These are phyloP conservation scores for Cladosporium sp. DNA, from an alignment of 2,329 filamentous ascomycete genomes.

Conservation along the genomic window DNA sequence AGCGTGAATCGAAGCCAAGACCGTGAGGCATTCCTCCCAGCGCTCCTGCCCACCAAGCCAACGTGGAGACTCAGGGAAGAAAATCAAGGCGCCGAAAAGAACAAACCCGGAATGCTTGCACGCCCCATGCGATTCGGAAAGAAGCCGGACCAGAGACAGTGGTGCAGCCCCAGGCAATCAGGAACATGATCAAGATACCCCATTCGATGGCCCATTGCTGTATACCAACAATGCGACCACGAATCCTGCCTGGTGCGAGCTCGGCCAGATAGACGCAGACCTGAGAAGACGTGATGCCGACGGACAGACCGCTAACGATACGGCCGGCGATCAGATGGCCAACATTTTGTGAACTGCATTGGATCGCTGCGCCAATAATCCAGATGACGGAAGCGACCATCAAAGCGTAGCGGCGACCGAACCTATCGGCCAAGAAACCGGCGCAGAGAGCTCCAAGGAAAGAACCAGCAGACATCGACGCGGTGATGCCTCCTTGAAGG, in stretches of 20 bases:
- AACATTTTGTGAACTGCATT: conserved; percentile 59
- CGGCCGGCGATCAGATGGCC: conserved; percentile 68
- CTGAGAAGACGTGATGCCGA: conserved; percentile 67
- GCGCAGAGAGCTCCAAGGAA: conserved; percentile 59
- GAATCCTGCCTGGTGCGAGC: conserved; percentile 51
- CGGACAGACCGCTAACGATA: conserved; percentile 64
- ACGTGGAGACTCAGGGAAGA: conserved; percentile 41
- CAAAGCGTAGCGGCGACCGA: conserved; percentile 52
- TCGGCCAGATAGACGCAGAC: conserved; percentile 63
- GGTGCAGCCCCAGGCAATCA: conserved; percentile 58
- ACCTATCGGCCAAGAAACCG: conserved; percentile 53
- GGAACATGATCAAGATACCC: conserved; percentile 65
- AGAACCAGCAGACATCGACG: conserved; percentile 67
- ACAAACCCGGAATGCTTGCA: conserved; percentile 40
- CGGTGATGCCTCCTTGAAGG: conserved; percentile 64
- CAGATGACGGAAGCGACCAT: conserved; percentile 42
- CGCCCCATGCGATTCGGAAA: conserved; percentile 49
- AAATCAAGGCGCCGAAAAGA: conserved; percentile 38
- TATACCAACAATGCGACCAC: conserved; percentile 63
- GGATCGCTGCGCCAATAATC: conserved; percentile 55
- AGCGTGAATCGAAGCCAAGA: conserved; percentile 41
- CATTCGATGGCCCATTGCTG: conserved; percentile 70
- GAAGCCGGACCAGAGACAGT: conserved; percentile 43
- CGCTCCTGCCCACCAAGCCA: conserved; percentile 44
- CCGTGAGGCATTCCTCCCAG: conserved; percentile 41